These are phyloP conservation scores for Trametes meyenii DNA, from an alignment of 768 basidiomycete species.

Conservation along the genomic window DNA sequence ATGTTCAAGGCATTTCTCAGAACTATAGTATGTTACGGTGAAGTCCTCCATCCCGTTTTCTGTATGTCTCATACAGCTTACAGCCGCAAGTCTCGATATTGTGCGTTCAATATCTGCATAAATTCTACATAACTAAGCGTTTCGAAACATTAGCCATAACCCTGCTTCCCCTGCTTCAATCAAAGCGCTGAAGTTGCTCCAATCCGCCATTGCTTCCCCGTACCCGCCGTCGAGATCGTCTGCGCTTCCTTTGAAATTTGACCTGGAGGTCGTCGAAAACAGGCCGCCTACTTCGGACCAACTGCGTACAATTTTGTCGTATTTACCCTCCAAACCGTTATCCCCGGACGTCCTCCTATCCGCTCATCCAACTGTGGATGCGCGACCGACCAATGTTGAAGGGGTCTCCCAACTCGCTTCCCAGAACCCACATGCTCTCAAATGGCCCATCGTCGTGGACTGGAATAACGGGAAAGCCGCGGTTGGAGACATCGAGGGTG, in stretches of 20 bases:
- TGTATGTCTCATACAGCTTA: neutral
- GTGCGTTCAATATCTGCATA: conserved; percentile 36
- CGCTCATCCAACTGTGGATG: conserved; percentile 54
- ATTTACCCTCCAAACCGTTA: conserved; percentile 42
- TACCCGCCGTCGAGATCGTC: conserved; percentile 57
- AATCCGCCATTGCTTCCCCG: conserved; percentile 57
- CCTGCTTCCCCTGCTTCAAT: conserved; percentile 65
- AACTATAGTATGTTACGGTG: conserved; percentile 11
- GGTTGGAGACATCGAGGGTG: conserved; percentile 70
- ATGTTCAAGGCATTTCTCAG: conserved; percentile 27
- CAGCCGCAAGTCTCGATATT: conserved; percentile 69
- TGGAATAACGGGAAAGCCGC: conserved; percentile 69
- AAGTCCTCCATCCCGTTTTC: neutral
- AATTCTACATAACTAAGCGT: neutral
- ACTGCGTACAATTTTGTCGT: conserved; percentile 65
- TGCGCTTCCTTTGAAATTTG: conserved; percentile 62
- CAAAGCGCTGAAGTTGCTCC: conserved; percentile 61
- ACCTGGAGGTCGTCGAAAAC: conserved; percentile 71
- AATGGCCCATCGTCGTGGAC: conserved; percentile 82
- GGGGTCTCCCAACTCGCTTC: conserved; percentile 53
- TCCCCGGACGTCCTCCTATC: conserved; percentile 52
- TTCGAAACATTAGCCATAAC: conserved; percentile 51
- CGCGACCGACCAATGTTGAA: conserved; percentile 44
- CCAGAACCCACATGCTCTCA: conserved; percentile 61
- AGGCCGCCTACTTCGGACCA: conserved; percentile 69